Evolutionary conservation across 805 yeast genomes (phyloP).

Genomic region (Schwanniomyces pseudopolymorphus): DNA sequence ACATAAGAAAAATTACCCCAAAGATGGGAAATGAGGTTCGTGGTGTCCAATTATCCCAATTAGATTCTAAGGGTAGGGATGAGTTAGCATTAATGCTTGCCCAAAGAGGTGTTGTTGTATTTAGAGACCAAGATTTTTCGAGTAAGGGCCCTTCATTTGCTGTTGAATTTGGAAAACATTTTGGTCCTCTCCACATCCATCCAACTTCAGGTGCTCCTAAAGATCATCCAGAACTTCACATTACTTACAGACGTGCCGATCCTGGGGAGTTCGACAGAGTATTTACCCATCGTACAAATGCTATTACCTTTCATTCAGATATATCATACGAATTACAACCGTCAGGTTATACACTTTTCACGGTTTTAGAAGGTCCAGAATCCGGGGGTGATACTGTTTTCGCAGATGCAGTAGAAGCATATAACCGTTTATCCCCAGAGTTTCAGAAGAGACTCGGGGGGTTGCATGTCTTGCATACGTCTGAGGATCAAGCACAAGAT

Average conservation of each 20-base stretch:
- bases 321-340: slow-evolving; percentile 43
- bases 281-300: slow-evolving; percentile 21
- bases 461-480: slow-evolving; percentile 36
- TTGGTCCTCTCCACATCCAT: slow-evolving; percentile 44
- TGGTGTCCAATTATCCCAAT: slow-evolving; percentile 57
- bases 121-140: slow-evolving; percentile 64
- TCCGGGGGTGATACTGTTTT: slow-evolving; percentile 42
- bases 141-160: slow-evolving; percentile 31
- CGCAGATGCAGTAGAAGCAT: slow-evolving; percentile 40
- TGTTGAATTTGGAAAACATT: slow-evolving; percentile 32
- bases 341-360: slow-evolving; percentile 37
- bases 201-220: slow-evolving; percentile 44
- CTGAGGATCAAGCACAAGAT: slow-evolving; percentile 34
- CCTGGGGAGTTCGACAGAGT: slow-evolving; percentile 10
- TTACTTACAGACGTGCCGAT: slow-evolving; percentile 24
- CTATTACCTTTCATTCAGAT: slow-evolving; percentile 37
- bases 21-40: slow-evolving; percentile 67
- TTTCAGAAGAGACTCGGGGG: slow-evolving; percentile 34
- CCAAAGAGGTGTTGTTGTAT: slow-evolving; percentile 64
- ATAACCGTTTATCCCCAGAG: slow-evolving; percentile 37
- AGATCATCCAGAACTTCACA: slow-evolving; percentile 28
- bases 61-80: slow-evolving; percentile 55
- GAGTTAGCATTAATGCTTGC: slow-evolving; percentile 69
- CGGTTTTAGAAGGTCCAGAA: slow-evolving; percentile 37
- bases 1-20: slow-evolving; percentile 52